These are phyloP conservation scores for Lotus japonicus DNA, from an alignment of 306 rosid genomes.

Conservation along the genomic window DNA sequence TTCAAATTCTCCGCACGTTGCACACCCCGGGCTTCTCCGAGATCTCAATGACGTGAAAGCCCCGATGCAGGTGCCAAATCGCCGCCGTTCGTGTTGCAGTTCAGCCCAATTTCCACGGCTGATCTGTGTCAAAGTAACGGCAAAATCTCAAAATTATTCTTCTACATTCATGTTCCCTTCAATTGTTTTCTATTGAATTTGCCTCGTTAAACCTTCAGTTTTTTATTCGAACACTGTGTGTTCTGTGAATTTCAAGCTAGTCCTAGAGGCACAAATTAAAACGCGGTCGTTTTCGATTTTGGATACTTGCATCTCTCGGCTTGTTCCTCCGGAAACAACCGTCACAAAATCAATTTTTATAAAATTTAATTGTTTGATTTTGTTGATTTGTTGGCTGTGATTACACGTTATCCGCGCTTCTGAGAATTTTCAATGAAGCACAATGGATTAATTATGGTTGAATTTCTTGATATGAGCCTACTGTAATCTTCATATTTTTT, in stretches of 20 bases:
- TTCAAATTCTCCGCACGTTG: constrained; percentile 16
- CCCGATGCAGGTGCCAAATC: constrained; percentile 39
- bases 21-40: constrained; percentile 43
- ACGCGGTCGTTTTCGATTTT: constrained; percentile 35
- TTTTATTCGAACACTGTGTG: constrained; percentile 32
- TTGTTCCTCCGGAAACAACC: constrained; percentile 40
- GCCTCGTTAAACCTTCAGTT: constrained; percentile 85
- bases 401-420: constrained; percentile 58
- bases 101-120: constrained; percentile 24
- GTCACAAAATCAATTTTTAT: not conserved
- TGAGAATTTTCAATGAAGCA: constrained; percentile 54
- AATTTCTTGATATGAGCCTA: constrained; percentile 85
- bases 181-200: not conserved
- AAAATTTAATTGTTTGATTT: not conserved
- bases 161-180: too few species aligned
- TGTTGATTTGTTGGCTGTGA: constrained; percentile 29
- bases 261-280: constrained; percentile 51
- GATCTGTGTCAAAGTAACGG: constrained; percentile 43
- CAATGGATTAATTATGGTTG: constrained; percentile 38
- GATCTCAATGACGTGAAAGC: constrained; percentile 16
- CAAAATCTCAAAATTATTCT: too few species aligned
- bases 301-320: not conserved
- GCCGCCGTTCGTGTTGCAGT: constrained; percentile 47
- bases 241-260: constrained; percentile 45
- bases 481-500: not conserved